A percentile compares a stretch with the other conserved stretches of the same genome.
Conservation (phyloP, 805 yeast genomes). For the Saturnispora besseyi region DNA sequence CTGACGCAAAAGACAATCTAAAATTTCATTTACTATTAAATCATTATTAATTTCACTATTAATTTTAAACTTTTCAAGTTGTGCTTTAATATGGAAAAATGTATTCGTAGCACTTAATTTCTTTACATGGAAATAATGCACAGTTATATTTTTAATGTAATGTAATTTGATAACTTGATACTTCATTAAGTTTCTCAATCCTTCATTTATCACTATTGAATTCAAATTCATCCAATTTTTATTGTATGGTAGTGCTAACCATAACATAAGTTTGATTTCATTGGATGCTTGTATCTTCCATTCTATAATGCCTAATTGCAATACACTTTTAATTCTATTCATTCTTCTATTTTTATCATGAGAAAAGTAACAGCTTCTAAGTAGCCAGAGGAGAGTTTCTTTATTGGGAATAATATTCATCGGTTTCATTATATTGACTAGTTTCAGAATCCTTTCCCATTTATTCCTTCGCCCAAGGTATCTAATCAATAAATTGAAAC, state of each 20-base stretch:
- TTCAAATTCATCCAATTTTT: conserved; percentile 2
- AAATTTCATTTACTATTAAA: neutral
- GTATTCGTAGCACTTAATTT: neutral
- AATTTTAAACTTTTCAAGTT: neutral
- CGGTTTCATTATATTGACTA: neutral
- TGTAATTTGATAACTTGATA: neutral
- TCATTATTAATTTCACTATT: neutral
- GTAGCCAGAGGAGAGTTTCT: conserved; percentile 3
- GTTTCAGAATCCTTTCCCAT: neutral
- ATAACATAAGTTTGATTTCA: conserved; percentile 5
- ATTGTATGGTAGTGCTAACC: conserved; percentile 5
- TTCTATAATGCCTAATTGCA: neutral
- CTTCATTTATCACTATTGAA: conserved; percentile 1
- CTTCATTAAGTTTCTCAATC: neutral
- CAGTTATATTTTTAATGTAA: neutral
- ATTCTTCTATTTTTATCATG: neutral
- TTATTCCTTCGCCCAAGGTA: neutral
- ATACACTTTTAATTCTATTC: neutral
- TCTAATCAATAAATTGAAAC: conserved; percentile 2
- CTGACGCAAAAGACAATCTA: neutral
- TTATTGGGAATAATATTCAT: neutral
- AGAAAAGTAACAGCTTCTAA: neutral
- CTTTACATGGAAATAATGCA: neutral
- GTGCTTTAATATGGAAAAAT: neutral
- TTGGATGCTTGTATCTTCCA: conserved; percentile 2